Base-by-base conservation (phyloP, 2,329 filamentous ascomycete genomes). In the Domatiomyces globalis region DNA sequence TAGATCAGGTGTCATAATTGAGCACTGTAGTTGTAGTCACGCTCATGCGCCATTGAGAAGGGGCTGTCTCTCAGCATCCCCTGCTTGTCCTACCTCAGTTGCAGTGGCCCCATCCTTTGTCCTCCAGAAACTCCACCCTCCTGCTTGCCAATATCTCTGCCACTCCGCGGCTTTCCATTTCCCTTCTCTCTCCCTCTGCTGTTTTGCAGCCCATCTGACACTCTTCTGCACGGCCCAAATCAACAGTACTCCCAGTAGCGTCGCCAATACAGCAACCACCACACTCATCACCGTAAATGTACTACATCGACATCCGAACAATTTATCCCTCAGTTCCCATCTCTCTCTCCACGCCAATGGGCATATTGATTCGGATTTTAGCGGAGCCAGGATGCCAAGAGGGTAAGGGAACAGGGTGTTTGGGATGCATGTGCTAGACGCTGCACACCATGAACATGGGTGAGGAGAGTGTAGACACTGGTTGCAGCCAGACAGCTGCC, bases 191-290 rank as follows among this genome's bases (percentile, higher is more conserved):
- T 25, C 22, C 22, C 22, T 25, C 22, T 25, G 22, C 22, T 25
- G 51, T 50, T 52, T 47, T 20, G 33, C 43, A 12, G 27, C 46
- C 54, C 51, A 56, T 27, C 50, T 59, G 45, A 77, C 81, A 63
- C 89, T 83, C 51, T 83, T 79, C 46, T 88, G 75, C 63, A 86
- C 86, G 67, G 88, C 84, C 70, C 82, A 89, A 19, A 88, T 83
- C 9, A 87, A 66, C 0, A 79, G 56, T 0, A 79, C 76, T 0
- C 77, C 82, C 0, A 76, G 69, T 19, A 85, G 69, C 10, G 64
- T 67, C 5, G 59, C 57, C 4, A 65, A 6, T 17, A 70, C 60
- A 10, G 66, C 58, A 12, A 63, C 61, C 1, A 65, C 43, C 10
- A 63, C 61, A 17, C 66, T 66, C 17, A 71, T 44, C 27, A 70